Evolutionary conservation across 176 grass and related monocot genomes (phyloP).

Genomic region (Eragrostis curvula): DNA sequence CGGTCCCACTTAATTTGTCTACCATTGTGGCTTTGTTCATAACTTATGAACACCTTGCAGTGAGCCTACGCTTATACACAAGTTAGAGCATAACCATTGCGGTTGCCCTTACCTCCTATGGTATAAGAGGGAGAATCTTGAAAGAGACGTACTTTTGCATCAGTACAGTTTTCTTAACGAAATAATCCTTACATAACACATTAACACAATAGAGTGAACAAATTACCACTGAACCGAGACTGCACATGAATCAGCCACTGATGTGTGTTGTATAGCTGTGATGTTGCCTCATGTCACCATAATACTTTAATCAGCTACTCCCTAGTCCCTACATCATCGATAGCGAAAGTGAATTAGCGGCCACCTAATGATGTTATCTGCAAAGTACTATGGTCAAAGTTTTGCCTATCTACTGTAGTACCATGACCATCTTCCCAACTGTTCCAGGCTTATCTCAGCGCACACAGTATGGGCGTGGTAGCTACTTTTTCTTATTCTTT

Average conservation of each 20-base stretch:
- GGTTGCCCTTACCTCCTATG: too few species aligned
- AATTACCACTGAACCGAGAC: not conserved
- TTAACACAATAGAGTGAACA: not conserved
- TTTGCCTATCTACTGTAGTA: not conserved
- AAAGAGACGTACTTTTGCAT: too few species aligned
- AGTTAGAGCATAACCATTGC: too few species aligned
- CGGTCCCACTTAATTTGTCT: too few species aligned
- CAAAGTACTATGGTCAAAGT: not conserved
- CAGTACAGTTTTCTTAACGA: too few species aligned
- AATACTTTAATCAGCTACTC: not conserved
- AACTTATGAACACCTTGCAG: too few species aligned
- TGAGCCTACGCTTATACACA: too few species aligned
- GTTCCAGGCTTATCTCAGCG: not conserved
- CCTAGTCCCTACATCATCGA: not conserved
- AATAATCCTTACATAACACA: too few species aligned
- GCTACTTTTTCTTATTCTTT: not conserved
- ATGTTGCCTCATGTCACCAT: not conserved
- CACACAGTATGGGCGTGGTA: not conserved
- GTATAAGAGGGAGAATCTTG: too few species aligned
- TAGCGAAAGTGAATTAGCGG: slow-evolving; percentile 6
- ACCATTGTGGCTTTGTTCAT: too few species aligned
- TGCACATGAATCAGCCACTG: not conserved
- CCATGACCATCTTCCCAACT: not conserved
- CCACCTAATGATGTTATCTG: not conserved
- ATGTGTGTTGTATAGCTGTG: not conserved